These are phyloP conservation scores for Mucor racemosus DNA, from an alignment of 371 early-diverging fungal genomes.

Conservation along the genomic window DNA sequence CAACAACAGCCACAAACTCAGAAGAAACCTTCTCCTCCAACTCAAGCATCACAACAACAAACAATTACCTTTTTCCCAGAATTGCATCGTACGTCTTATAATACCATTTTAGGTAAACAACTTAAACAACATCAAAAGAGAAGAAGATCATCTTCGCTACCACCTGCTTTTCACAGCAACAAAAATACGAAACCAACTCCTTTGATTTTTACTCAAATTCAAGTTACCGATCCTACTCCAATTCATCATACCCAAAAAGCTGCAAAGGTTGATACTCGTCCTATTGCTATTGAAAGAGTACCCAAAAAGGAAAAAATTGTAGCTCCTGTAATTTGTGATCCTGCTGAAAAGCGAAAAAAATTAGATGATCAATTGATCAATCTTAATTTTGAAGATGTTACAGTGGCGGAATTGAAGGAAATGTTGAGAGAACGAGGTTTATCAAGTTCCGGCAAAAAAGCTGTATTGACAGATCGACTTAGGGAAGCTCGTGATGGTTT, in stretches of 20 bases:
- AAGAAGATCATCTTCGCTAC: constrained; percentile 38
- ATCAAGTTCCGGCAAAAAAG: constrained; percentile 67
- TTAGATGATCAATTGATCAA: constrained; percentile 50
- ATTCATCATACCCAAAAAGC: constrained; percentile 31
- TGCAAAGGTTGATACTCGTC: constrained; percentile 27
- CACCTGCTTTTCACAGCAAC: constrained; percentile 30
- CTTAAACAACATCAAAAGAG: constrained; percentile 31
- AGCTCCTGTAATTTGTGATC: constrained; percentile 28
- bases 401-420: constrained; percentile 73
- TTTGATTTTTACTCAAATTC: constrained; percentile 34
- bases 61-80: constrained; percentile 30
- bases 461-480: constrained; percentile 61
- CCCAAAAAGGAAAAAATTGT: constrained; percentile 28
- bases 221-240: constrained; percentile 39
- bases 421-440: constrained; percentile 64
- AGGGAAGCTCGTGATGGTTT: constrained; percentile 44
- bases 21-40: constrained; percentile 10
- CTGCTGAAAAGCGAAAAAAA: constrained; percentile 37
- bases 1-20: constrained; percentile 5
- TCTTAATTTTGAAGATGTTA: constrained; percentile 72
- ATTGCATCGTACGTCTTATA: constrained; percentile 27
- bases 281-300: constrained; percentile 33
- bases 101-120: constrained; percentile 28
- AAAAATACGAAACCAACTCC: constrained; percentile 20
- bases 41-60: constrained; percentile 10